phyloP scores from a whole-genome alignment of 2,329 filamentous ascomycete genomes.

The Fusarium succisae region DNA sequence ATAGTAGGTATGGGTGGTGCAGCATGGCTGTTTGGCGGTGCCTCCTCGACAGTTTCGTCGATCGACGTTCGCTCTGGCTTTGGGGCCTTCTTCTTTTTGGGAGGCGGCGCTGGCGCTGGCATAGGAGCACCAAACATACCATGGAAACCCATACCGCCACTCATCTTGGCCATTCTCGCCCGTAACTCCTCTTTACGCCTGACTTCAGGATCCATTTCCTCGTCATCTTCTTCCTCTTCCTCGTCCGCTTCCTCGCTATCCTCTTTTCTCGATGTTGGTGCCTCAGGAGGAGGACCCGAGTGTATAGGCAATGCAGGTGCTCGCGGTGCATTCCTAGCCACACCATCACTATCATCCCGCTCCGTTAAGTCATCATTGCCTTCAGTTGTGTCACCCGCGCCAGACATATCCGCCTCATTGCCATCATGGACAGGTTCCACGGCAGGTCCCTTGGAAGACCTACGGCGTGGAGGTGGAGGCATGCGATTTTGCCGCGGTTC shows the following conservation, averaged over 20 bases:
- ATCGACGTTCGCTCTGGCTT: constrained; percentile 53
- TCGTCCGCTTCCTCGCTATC: constrained; percentile 70
- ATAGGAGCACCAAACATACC: constrained; percentile 86
- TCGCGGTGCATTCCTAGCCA: constrained; percentile 51
- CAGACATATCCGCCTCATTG: constrained; percentile 72
- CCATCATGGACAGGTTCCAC: constrained; percentile 62
- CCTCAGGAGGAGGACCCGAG: constrained; percentile 28
- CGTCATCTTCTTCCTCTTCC: constrained; percentile 79
- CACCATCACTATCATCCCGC: constrained; percentile 78
- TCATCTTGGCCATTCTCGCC: constrained; percentile 98
- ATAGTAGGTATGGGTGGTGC: constrained; percentile 67
- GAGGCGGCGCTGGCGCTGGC: constrained; percentile 66
- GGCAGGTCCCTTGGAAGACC: constrained; percentile 58
- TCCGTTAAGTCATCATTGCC: constrained; percentile 70
- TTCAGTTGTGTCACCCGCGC: constrained; percentile 71
- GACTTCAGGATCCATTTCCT: constrained; percentile 88
- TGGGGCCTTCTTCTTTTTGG: constrained; percentile 64
- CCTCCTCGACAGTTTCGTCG: constrained; percentile 57
- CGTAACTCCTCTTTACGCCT: constrained; percentile 87
- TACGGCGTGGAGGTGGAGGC: constrained; percentile 60
- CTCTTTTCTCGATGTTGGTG: constrained; percentile 48
- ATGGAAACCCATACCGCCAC: constrained; percentile 95
- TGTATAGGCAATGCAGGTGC: constrained; percentile 49
- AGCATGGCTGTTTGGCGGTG: constrained; percentile 53
- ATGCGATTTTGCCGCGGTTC: constrained; percentile 47